Conservation (phyloP, 2,329 filamentous ascomycete species). For the Alternaria viburni region DNA sequence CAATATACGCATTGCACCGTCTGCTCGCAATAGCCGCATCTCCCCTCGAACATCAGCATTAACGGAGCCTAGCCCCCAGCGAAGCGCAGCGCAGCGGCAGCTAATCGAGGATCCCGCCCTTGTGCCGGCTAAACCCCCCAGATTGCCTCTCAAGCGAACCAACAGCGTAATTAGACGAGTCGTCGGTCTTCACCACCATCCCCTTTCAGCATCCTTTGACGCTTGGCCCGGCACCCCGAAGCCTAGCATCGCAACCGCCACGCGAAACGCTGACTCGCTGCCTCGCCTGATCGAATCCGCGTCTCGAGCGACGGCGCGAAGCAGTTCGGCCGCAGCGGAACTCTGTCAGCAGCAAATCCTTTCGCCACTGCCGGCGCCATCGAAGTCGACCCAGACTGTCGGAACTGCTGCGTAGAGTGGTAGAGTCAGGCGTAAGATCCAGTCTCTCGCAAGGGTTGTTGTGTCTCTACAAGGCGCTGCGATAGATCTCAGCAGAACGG, state of each 20-base stretch:
- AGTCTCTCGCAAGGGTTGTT: slow-evolving; percentile 27
- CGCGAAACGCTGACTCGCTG: slow-evolving; percentile 13
- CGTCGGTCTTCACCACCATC: slow-evolving; percentile 19
- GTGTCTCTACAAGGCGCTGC: slow-evolving; percentile 17
- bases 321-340: slow-evolving; percentile 13
- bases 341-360: slow-evolving; percentile 31
- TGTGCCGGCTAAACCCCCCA: slow-evolving; percentile 47
- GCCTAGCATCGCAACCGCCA: slow-evolving; percentile 15
- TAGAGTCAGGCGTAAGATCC: slow-evolving; percentile 34
- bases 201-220: slow-evolving; percentile 22
- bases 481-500: slow-evolving; percentile 28
- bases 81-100: slow-evolving; percentile 45
- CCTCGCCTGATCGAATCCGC: slow-evolving; percentile 15
- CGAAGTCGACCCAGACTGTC: slow-evolving; percentile 31
- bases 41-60: slow-evolving; percentile 30
- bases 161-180: slow-evolving; percentile 43
- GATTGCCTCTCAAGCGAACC: slow-evolving; percentile 46
- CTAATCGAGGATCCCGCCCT: slow-evolving; percentile 46
- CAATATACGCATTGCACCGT: slow-evolving; percentile 37
- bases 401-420: slow-evolving; percentile 29
- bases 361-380: slow-evolving; percentile 38
- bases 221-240: slow-evolving; percentile 23
- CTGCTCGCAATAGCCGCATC: slow-evolving; percentile 25
- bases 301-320: slow-evolving; percentile 15
- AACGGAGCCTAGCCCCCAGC: slow-evolving; percentile 34